phyloP scores from a whole-genome alignment of 139 green algal genomes.

The Micromonas pusilla region DNA sequence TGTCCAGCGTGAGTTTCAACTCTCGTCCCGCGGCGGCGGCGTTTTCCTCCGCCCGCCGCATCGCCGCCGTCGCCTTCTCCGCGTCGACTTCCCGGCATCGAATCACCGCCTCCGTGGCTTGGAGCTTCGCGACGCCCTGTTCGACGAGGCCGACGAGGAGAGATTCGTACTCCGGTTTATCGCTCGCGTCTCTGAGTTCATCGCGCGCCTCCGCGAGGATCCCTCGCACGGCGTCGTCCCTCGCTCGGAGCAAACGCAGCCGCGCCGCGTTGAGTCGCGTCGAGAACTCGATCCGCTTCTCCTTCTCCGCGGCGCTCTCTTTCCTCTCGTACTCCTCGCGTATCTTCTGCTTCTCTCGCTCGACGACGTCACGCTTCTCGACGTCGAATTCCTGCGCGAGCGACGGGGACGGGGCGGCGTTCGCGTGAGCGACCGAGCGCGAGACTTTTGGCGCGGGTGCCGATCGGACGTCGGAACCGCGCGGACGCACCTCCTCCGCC shows the following conservation, averaged over 20 bases:
- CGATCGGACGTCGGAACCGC: slow-evolving; percentile 39
- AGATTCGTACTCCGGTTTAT: slow-evolving; percentile 65
- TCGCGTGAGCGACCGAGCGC: background rate
- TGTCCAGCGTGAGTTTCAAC: slow-evolving; percentile 3
- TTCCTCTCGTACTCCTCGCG: slow-evolving; percentile 90
- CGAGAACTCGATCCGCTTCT: slow-evolving; percentile 98
- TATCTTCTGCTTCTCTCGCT: slow-evolving; percentile 92
- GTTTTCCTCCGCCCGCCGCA: slow-evolving; percentile 51
- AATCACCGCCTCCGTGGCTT: slow-evolving; percentile 58
- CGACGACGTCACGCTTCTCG: slow-evolving; percentile 92
- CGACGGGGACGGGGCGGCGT: background rate
- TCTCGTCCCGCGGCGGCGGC: too few relatives aligned
- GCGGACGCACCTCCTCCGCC: slow-evolving; percentile 94
- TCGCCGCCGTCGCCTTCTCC: slow-evolving; percentile 50
- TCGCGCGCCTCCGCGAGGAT: slow-evolving; percentile 53
- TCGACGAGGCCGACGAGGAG: slow-evolving; percentile 76
- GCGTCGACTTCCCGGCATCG: slow-evolving; percentile 61
- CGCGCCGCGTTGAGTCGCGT: slow-evolving; percentile 92
- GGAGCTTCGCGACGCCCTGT: slow-evolving; percentile 69
- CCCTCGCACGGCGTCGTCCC: slow-evolving; percentile 70
- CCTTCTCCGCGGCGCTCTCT: slow-evolving; percentile 81
- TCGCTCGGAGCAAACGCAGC: slow-evolving; percentile 83
- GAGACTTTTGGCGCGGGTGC: background rate
- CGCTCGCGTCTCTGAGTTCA: slow-evolving; percentile 54
- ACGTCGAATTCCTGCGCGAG: slow-evolving; percentile 97